Conservation (phyloP, 805 yeast species). For the Saccharomycopsis oosterbeekiorum region DNA sequence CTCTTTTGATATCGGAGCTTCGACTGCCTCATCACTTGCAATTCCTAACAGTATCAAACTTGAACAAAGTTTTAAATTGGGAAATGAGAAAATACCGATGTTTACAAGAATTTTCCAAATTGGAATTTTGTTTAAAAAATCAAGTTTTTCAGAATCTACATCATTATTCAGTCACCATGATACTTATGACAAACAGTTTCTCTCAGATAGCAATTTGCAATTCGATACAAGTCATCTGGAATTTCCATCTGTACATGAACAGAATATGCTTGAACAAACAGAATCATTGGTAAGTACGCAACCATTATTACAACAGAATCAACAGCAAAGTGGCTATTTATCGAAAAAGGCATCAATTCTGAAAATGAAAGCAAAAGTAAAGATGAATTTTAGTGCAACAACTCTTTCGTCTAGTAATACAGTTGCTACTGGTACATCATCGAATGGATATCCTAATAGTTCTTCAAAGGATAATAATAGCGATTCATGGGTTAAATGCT, state of each 20-base stretch:
- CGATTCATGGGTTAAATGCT: constrained; percentile 34
- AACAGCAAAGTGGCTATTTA: constrained; percentile 15
- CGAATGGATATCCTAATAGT: neutral
- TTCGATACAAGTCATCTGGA: neutral
- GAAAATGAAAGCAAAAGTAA: constrained; percentile 22
- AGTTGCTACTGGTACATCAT: neutral
- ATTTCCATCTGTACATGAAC: neutral
- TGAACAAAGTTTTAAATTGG: neutral
- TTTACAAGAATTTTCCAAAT: constrained; percentile 31
- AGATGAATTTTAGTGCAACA: constrained; percentile 15
- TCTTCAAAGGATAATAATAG: constrained; percentile 8
- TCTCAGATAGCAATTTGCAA: neutral
- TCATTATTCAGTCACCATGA: neutral
- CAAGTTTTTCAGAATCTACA: constrained; percentile 17
- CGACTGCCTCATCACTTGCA: neutral
- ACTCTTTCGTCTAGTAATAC: neutral
- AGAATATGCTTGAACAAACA: neutral
- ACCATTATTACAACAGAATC: neutral
- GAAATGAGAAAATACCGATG: constrained; percentile 17
- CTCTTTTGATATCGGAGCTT: constrained; percentile 9
- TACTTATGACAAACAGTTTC: neutral
- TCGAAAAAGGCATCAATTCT: constrained; percentile 3
- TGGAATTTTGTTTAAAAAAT: constrained; percentile 33
- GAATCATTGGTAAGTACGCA: neutral
- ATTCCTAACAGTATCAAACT: neutral